phyloP scores from a whole-genome alignment of 2,329 filamentous ascomycete species.

The Cladobotryum protrusum region DNA sequence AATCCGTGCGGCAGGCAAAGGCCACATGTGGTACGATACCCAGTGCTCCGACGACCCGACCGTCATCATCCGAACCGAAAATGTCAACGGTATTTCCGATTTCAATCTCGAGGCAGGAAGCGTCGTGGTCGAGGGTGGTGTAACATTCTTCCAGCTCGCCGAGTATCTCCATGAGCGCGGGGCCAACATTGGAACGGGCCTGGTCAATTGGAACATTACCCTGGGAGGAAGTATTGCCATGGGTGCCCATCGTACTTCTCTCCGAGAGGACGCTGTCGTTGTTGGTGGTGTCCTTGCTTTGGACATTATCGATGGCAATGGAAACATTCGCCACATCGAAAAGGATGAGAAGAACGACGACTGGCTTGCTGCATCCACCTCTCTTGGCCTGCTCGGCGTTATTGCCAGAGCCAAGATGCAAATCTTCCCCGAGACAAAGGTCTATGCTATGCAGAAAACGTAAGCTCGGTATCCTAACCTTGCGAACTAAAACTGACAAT shows the following conservation, averaged over 20 bases:
- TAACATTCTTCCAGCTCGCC: constrained; percentile 45
- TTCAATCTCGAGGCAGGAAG: constrained; percentile 37
- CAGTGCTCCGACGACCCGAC: constrained; percentile 45
- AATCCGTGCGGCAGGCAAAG: constrained; percentile 43
- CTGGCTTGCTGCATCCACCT: constrained; percentile 47
- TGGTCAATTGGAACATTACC: constrained; percentile 50
- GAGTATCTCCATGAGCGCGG: constrained; percentile 41
- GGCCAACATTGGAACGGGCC: constrained; percentile 42
- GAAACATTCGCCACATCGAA: constrained; percentile 36
- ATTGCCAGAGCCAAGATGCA: constrained; percentile 43
- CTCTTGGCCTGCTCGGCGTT: constrained; percentile 41
- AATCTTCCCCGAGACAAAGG: constrained; percentile 46
- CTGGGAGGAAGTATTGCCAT: constrained; percentile 46
- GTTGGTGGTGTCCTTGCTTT: constrained; percentile 42
- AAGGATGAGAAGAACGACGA: constrained; percentile 38
- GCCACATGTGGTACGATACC: constrained; percentile 49
- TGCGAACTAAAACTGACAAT: constrained; percentile 7
- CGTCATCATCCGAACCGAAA: constrained; percentile 41
- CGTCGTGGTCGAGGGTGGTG: constrained; percentile 45
- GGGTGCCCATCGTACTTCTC: constrained; percentile 44
- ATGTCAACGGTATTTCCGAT: constrained; percentile 38
- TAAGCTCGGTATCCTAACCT: constrained; percentile 22
- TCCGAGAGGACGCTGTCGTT: constrained; percentile 44
- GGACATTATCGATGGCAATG: constrained; percentile 44
- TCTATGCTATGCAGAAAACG: constrained; percentile 44